Evolutionary conservation across 2,329 filamentous ascomycete genomes (phyloP).

Genomic region (Karstenula rhodostoma): DNA sequence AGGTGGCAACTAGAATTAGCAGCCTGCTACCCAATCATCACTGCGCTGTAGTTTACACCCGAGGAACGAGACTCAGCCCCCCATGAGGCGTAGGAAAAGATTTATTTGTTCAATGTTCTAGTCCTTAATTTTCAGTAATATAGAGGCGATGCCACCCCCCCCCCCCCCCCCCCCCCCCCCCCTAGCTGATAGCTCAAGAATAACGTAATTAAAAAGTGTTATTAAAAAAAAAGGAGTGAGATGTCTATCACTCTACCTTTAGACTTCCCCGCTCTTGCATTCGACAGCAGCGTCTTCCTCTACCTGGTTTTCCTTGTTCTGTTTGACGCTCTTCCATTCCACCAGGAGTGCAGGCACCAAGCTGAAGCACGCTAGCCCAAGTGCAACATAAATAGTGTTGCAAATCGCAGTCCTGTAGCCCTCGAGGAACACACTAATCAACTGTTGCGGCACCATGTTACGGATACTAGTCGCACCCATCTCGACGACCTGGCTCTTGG

Average conservation of each 20-base stretch:
- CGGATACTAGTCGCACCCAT: constrained; percentile 27
- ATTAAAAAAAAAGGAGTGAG: too few relatives aligned
- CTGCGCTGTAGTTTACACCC: neutral
- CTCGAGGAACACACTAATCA: constrained; percentile 12
- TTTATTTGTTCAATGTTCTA: too few relatives aligned
- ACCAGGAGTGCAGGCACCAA: constrained; percentile 19
- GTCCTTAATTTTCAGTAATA: too few relatives aligned
- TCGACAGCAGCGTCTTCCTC: constrained; percentile 1
- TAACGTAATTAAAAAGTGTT: too few relatives aligned
- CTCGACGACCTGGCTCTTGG: constrained; percentile 18
- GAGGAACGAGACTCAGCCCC: too few relatives aligned
- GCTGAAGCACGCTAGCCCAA: constrained; percentile 18
- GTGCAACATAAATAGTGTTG: constrained; percentile 21
- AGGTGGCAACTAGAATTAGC: neutral
- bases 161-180: too few relatives aligned
- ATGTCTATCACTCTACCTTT: neutral
- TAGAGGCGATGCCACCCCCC: too few relatives aligned
- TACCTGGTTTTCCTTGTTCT: constrained; percentile 1
- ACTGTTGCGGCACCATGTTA: constrained; percentile 21
- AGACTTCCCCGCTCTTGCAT: neutral
- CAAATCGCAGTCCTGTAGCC: constrained; percentile 20
- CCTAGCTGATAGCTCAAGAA: too few relatives aligned
- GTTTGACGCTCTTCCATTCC: constrained; percentile 27
- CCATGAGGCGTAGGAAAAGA: too few relatives aligned
- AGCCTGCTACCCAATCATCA: neutral